Evolutionary conservation across 2,329 filamentous ascomycete species (phyloP).

Genomic region (Sclerotinia spermophila): DNA sequence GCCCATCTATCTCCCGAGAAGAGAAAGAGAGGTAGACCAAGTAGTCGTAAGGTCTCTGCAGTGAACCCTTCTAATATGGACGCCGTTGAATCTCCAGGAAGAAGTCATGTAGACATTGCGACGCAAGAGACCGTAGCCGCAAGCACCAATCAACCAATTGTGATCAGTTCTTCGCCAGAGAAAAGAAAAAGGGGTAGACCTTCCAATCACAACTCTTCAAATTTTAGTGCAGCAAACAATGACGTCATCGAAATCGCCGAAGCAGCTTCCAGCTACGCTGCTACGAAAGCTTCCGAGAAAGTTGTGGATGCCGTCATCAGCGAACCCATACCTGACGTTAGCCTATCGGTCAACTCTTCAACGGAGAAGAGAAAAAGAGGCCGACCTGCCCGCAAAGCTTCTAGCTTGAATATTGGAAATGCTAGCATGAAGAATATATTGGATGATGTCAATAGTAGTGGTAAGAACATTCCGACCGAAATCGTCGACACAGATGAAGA

Average conservation of each 20-base stretch:
- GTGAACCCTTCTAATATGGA: not conserved
- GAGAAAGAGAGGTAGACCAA: not conserved
- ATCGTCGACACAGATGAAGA: not conserved
- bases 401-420: not conserved
- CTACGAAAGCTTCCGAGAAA: not conserved
- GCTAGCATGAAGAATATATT: not conserved
- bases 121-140: not conserved
- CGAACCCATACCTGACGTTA: not conserved
- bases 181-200: conserved; percentile 7
- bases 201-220: not conserved
- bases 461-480: not conserved
- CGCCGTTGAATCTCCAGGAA: not conserved
- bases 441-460: not conserved
- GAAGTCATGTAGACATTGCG: no score
- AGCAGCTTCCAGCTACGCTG: not conserved
- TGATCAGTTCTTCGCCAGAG: not conserved
- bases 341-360: not conserved
- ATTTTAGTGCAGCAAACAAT: not conserved
- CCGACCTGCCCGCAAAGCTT: not conserved
- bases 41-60: not conserved
- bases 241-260: not conserved
- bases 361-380: not conserved
- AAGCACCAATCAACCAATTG: no score
- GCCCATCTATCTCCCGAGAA: not conserved
- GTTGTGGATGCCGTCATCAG: not conserved